Evolutionary conservation across 2,329 filamentous ascomycete species (phyloP).

Genomic region (Penicillium palitans): DNA sequence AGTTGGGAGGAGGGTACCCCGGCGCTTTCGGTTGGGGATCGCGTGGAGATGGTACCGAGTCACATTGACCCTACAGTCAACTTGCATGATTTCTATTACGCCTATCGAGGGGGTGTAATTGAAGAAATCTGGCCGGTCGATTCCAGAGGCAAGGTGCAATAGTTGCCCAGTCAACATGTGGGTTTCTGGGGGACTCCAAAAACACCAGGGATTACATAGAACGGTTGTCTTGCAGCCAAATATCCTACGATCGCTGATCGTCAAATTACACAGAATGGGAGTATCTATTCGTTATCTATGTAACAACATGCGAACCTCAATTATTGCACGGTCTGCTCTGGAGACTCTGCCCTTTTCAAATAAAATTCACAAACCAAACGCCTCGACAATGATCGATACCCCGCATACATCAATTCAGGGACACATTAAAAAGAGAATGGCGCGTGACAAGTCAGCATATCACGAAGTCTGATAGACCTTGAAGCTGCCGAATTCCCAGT

Average conservation of each 20-base stretch:
- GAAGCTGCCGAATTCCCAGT: constrained; percentile 65
- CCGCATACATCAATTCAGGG: background rate
- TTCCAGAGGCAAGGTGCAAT: constrained; percentile 55
- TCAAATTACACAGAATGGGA: background rate
- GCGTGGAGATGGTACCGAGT: constrained; percentile 55
- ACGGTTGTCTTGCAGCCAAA: background rate
- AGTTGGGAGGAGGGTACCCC: constrained; percentile 47
- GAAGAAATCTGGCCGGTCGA: constrained; percentile 56
- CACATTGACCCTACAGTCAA: constrained; percentile 59
- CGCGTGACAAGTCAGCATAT: background rate
- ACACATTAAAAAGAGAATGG: background rate
- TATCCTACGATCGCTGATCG: no score
- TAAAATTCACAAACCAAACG: background rate
- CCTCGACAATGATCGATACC: background rate
- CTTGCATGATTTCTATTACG: constrained; percentile 54
- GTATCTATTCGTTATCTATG: background rate
- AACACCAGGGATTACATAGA: background rate
- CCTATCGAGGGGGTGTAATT: constrained; percentile 49
- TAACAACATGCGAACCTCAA: background rate
- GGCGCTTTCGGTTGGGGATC: constrained; percentile 47
- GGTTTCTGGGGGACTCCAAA: no score
- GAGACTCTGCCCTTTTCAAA: background rate
- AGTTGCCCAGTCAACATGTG: background rate
- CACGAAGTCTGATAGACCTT: constrained; percentile 54
- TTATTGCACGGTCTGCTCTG: background rate